Percentiles rank a stretch among this genome's conserved stretches.
phyloP scores from a whole-genome alignment of 495 filamentous ascomycete genomes.

The Emericellopsis terricola region DNA sequence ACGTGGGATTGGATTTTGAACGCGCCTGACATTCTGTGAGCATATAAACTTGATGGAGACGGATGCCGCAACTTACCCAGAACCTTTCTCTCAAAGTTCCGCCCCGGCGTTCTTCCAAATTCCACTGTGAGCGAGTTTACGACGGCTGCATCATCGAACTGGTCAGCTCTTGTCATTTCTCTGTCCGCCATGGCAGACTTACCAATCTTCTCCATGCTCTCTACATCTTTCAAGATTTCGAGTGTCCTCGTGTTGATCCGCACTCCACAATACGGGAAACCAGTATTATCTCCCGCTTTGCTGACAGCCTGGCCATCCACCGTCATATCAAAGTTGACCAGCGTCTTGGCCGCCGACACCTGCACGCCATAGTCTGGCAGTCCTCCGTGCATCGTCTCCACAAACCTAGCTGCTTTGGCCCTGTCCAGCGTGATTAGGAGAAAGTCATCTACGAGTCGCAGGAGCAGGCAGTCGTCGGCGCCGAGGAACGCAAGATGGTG shows the following conservation, averaged over 20 bases:
- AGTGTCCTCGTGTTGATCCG: conserved; percentile 58
- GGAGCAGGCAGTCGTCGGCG: conserved; percentile 39
- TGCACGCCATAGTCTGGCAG: conserved; percentile 60
- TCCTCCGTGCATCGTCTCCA: conserved; percentile 63
- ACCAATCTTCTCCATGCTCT: conserved; percentile 11
- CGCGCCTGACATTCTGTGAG: conserved; percentile 33
- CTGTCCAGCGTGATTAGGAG: conserved; percentile 60
- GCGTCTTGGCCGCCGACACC: conserved; percentile 59
- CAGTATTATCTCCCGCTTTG: conserved; percentile 21
- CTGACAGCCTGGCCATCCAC: conserved; percentile 38
- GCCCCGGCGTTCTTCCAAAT: conserved; percentile 45
- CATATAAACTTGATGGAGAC: too few relatives aligned
- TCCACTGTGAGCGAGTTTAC: conserved; percentile 65
- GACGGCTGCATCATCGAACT: conserved; percentile 18
- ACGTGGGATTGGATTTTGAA: conserved; percentile 77
- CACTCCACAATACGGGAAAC: conserved; percentile 80
- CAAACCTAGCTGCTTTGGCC: conserved; percentile 46
- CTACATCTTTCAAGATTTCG: conserved; percentile 33
- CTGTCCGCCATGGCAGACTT: conserved; percentile 5
- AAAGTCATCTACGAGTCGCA: conserved; percentile 85
- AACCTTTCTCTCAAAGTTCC: conserved; percentile 62
- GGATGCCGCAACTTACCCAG: conserved; percentile 42
- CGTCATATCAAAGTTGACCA: conserved; percentile 66
- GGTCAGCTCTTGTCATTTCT: too few relatives aligned
- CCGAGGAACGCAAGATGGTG: conserved; percentile 48